Percentiles rank a stretch among this genome's conserved stretches.
phyloP scores from a whole-genome alignment of 352 stramenopile genomes.

The Globisporangium takayamanum region DNA sequence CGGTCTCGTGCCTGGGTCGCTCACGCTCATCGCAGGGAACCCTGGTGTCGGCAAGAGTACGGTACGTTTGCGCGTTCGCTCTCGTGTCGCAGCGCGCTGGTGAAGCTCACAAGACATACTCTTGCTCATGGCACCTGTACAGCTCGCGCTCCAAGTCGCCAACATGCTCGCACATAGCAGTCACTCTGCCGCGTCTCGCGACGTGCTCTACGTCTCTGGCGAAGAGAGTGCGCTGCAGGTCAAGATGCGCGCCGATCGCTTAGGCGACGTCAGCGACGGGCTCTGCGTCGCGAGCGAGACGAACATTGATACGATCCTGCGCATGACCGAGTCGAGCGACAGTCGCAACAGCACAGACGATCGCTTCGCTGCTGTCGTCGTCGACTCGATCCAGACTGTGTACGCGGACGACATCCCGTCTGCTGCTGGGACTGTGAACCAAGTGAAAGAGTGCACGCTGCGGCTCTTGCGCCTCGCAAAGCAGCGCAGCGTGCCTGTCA shows the following conservation, averaged over 20 bases:
- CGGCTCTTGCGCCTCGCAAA: slow-evolving; percentile 93
- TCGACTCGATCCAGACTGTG: slow-evolving; percentile 97
- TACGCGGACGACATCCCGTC: slow-evolving; percentile 82
- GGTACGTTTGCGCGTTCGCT: slow-evolving; percentile 21
- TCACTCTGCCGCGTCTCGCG: slow-evolving; percentile 16
- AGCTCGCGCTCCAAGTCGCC: slow-evolving; percentile 91
- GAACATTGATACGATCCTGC: slow-evolving; percentile 72
- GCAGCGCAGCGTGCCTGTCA: slow-evolving; percentile 83
- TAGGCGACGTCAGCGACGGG: slow-evolving; percentile 58
- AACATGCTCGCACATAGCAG: slow-evolving; percentile 63
- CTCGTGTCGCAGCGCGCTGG: background rate
- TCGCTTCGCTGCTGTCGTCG: slow-evolving; percentile 75
- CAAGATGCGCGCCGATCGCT: slow-evolving; percentile 86
- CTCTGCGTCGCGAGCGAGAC: slow-evolving; percentile 82
- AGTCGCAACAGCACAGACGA: background rate
- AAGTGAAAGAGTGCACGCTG: slow-evolving; percentile 94
- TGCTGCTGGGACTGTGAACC: slow-evolving; percentile 83
- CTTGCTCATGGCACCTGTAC: slow-evolving; percentile 1
- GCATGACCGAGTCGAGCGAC: slow-evolving; percentile 27
- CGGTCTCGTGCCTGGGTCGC: slow-evolving; percentile 91
- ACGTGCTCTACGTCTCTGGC: slow-evolving; percentile 94
- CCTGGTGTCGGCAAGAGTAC: slow-evolving; percentile 93
- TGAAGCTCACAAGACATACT: background rate
- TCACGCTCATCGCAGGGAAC: slow-evolving; percentile 94
- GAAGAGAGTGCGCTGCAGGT: slow-evolving; percentile 96